Evolutionary conservation across 78 protist species (phyloP), one percentile per base, ranked within the genome.

Genomic region (Salpingoeca rosetta): DNA sequence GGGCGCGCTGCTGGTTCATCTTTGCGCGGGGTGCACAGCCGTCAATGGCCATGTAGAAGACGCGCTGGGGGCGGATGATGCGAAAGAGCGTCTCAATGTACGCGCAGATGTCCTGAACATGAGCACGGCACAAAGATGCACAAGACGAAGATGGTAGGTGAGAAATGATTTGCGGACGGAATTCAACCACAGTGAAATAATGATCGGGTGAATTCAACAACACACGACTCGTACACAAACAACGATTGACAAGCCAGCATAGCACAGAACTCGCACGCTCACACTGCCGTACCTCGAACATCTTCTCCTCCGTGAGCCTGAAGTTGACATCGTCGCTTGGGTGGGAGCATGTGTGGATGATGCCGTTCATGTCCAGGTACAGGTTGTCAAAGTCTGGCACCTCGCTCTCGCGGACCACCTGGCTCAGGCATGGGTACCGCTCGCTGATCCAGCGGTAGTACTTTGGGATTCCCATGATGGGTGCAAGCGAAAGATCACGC

Each of bases 1-100:
- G 89, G 37, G 86, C 77, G 36, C 98, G 90, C 84, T 96, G 98
- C 88, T 97, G 99, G 88, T 96, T 96, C 97, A 96, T 94, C 90
- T 97, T 97, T 38, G 98, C 98, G 7, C 98, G 93, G 11, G 99
- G 99, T 22, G 98, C 99, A 37, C 91, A 28, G 37, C 90, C 90
- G 36, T 90, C 92, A n/a, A 90, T n/a, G 77, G 92, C 92, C 72
- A 90, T 1, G 88, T 72, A 90, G 36, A 90, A 72, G 45, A 90
- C 73, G 36, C 38, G 36, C 85, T 73, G 44, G 27, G 92, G 92
- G 44, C 42, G 76, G 79, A 87, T 76, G 24, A 86, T 43, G 0
- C 76, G 65, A 28, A 86, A 44, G 2, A 90, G 72, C 39, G 1
- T 17, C 44, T 85, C 87, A 26, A 90, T 12, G 81, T 82, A 81